These are phyloP conservation scores for Tuber umbilicatum DNA, from an alignment of 495 filamentous ascomycete genomes.

Conservation along the genomic window DNA sequence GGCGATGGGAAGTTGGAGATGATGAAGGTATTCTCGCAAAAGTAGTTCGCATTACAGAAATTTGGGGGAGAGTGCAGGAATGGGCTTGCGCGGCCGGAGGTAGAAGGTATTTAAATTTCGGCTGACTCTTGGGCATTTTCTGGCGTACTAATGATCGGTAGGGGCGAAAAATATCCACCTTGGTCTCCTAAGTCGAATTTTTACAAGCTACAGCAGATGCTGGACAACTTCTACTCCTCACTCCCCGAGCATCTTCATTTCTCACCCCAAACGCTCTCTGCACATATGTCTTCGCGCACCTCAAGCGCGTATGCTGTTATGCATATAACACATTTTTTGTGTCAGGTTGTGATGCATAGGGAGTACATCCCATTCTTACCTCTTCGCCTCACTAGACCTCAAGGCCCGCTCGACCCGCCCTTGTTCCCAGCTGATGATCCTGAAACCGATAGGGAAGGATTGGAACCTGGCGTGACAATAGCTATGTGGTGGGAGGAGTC, in stretches of 20 bases:
- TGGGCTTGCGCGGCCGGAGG: slow-evolving; percentile 39
- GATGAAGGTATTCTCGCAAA: slow-evolving; percentile 67
- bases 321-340: slow-evolving; percentile 71
- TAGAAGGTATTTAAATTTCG: slow-evolving; percentile 23
- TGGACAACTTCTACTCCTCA: slow-evolving; percentile 60
- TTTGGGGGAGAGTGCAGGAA: slow-evolving; percentile 56
- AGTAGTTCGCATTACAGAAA: slow-evolving; percentile 68
- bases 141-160: slow-evolving; percentile 15
- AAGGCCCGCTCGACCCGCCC: slow-evolving; percentile 68
- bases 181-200: slow-evolving; percentile 62
- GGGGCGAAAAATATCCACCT: slow-evolving; percentile 53
- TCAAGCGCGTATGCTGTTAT: slow-evolving; percentile 69
- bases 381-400: slow-evolving; percentile 58
- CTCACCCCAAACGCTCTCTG: slow-evolving; percentile 67
- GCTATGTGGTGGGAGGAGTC: slow-evolving; percentile 66
- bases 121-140: background rate
- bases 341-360: slow-evolving; percentile 70
- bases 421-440: slow-evolving; percentile 53
- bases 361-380: slow-evolving; percentile 80
- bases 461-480: slow-evolving; percentile 45
- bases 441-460: slow-evolving; percentile 23
- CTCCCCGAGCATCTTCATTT: slow-evolving; percentile 66
- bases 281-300: slow-evolving; percentile 68
- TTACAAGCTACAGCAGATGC: slow-evolving; percentile 52
- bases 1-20: slow-evolving; percentile 53